Evolutionary conservation across 169 alveolate species (phyloP), one percentile per base, ranked within the genome.

Genomic region (Plasmodium knowlesi): DNA sequence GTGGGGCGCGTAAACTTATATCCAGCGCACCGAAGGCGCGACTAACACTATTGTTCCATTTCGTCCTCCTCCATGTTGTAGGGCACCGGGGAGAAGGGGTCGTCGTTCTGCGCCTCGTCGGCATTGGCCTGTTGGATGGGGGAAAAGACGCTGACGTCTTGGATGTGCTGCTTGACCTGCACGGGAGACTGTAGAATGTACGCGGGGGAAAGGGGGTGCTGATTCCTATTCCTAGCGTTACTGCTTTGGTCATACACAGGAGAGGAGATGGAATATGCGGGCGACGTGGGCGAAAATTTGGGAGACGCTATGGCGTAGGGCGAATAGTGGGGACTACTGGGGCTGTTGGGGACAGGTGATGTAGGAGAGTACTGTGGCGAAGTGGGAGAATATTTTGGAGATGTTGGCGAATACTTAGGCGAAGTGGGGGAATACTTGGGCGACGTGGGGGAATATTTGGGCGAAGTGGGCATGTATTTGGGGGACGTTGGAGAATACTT

Each of bases 321-420:
- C 2, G 88, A 84, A 80, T 95, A 95, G 57, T 94, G 92, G 3
- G 97, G 92, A 22, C 81, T 86, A n/a, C 89, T 83, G 2, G 95
- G 67, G 81, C 74, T 67, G 43, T 85, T 81, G 67, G 91, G 90
- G 10, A 92, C 92, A 30, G 94, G 95, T 16, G 96, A 95, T 34
- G 96, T 28, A 19, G 84, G 84, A 12, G 96, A 84, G 89, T 96
- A 96, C 67, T 92, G 82, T 30, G 98, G 99, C 5, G 98, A 96
- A 6, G 98, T 97, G 2, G 99, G 99, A 0, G 98, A 96, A 91
- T 97, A 98, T 1, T 96, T 96, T 0, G 99, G 99, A 1, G 98
- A 96, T 37, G 98, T 89, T 8, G 99, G 99, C 5, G 97, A 96
- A 82, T 97, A 96, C 67, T 92, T 95, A 39, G 98, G 99, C 5